A percentile compares a stretch with the other conserved stretches of the same genome.
These are phyloP conservation scores for Apiospora hydei DNA, from an alignment of 2,329 filamentous ascomycete species.

Conservation along the genomic window DNA sequence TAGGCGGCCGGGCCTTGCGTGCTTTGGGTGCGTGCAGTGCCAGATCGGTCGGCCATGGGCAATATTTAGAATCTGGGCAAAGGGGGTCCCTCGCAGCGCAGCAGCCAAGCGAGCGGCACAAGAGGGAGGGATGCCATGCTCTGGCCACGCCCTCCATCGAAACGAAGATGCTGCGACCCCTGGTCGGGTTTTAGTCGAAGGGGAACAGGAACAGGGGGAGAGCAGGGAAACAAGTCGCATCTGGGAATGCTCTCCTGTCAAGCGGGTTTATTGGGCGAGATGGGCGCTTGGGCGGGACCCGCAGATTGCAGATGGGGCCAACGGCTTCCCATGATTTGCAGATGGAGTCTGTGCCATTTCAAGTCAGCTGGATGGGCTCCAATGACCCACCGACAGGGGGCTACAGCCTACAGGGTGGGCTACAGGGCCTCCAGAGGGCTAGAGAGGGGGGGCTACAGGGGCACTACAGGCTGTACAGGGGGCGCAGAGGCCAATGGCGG, in stretches of 20 bases:
- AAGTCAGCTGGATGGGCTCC: slow-evolving; percentile 46
- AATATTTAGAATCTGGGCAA: slow-evolving; percentile 19
- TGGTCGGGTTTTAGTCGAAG: slow-evolving; percentile 12
- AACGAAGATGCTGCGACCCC: slow-evolving; percentile 9
- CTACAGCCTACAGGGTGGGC: too few species aligned
- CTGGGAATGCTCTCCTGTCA: slow-evolving; percentile 10
- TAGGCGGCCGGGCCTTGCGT: slow-evolving; percentile 5
- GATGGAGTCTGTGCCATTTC: slow-evolving; percentile 40
- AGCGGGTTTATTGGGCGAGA: slow-evolving; percentile 26
- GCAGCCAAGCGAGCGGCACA: neutral
- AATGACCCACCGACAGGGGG: neutral
- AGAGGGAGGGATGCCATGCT: slow-evolving; percentile 4
- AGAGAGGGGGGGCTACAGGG: too few species aligned
- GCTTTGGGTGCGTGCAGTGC: slow-evolving; percentile 5
- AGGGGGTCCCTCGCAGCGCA: slow-evolving; percentile 15
- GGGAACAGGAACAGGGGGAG: neutral
- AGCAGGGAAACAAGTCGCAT: neutral
- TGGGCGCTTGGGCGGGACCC: slow-evolving; percentile 36
- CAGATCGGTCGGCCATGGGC: slow-evolving; percentile 20
- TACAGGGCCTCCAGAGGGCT: too few species aligned
- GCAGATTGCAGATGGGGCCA: slow-evolving; percentile 32
- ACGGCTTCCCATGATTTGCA: slow-evolving; percentile 45
- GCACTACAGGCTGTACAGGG: neutral
- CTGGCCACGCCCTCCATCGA: neutral
- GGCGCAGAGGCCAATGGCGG: neutral